A percentile compares a stretch with the other conserved stretches of the same genome.
Evolutionary conservation across 257 asterid species (phyloP).

Genomic region (Mentha longifolia): DNA sequence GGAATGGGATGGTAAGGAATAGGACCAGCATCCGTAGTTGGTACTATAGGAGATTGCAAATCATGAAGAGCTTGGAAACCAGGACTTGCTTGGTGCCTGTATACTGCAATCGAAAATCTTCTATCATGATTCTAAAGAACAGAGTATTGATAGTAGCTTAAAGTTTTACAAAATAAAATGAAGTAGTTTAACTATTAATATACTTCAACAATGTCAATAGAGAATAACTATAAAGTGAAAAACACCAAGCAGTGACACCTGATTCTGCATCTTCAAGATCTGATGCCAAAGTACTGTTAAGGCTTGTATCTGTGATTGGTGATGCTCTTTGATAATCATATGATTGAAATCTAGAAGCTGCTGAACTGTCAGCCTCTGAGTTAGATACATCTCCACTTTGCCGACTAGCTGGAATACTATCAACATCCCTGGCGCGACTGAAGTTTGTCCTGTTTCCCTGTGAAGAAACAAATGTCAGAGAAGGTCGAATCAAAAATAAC

Average conservation of each 20-base stretch:
- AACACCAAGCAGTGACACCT: slow-evolving; percentile 56
- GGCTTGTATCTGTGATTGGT: slow-evolving; percentile 74
- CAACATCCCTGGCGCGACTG: slow-evolving; percentile 60
- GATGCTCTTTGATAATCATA: slow-evolving; percentile 69
- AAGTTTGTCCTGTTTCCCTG: slow-evolving; percentile 78
- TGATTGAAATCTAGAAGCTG: slow-evolving; percentile 57
- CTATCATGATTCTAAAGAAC: slow-evolving; percentile 34
- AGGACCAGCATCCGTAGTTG: slow-evolving; percentile 44
- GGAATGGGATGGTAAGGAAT: slow-evolving; percentile 45
- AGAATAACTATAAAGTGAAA: slow-evolving; percentile 18
- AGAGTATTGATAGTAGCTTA: slow-evolving; percentile 15
- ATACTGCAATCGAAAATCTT: slow-evolving; percentile 56
- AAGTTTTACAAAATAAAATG: slow-evolving; percentile 8
- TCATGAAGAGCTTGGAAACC: slow-evolving; percentile 54
- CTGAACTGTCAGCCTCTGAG: slow-evolving; percentile 60
- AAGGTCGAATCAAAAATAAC: slow-evolving; percentile 27
- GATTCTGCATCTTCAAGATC: slow-evolving; percentile 94
- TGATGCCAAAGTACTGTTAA: slow-evolving; percentile 65
- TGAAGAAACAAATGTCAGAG: slow-evolving; percentile 35
- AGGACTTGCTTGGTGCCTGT: slow-evolving; percentile 64
- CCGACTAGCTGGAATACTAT: slow-evolving; percentile 49
- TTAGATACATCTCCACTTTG: slow-evolving; percentile 48
- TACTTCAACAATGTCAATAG: slow-evolving; percentile 6
- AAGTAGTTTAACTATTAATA: not conserved
- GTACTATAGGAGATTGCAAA: slow-evolving; percentile 41